Percentiles rank a stretch among this genome's conserved stretches.
phyloP scores from a whole-genome alignment of 1,284 basidiomycete species.

The Boletus semigastroideus region DNA sequence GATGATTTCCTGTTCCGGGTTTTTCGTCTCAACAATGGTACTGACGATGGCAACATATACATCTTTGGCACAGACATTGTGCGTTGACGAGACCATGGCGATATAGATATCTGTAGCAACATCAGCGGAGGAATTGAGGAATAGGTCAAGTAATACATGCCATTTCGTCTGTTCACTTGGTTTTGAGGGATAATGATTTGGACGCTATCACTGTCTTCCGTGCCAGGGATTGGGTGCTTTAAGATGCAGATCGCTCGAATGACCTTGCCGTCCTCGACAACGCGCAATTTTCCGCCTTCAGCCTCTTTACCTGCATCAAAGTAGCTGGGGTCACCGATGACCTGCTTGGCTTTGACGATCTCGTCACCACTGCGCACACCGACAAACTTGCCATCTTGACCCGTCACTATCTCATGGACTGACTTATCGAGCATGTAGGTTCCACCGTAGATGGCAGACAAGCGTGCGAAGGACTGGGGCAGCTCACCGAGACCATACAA shows the following conservation, averaged over 20 bases:
- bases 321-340: slow-evolving; percentile 98
- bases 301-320: slow-evolving; percentile 73
- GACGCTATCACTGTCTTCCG: slow-evolving; percentile 91
- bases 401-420: slow-evolving; percentile 90
- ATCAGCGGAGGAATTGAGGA: slow-evolving; percentile 4
- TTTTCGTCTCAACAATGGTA: slow-evolving; percentile 95
- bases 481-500: slow-evolving; percentile 98
- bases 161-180: slow-evolving; percentile 93
- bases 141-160: slow-evolving; percentile 45
- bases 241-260: slow-evolving; percentile 97
- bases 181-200: slow-evolving; percentile 99
- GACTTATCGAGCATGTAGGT: slow-evolving; percentile 99
- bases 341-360: slow-evolving; percentile 96
- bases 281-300: slow-evolving; percentile 79
- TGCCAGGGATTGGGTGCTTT: slow-evolving; percentile 98
- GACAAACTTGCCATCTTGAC: slow-evolving; percentile 84
- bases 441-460: slow-evolving; percentile 98
- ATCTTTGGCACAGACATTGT: slow-evolving; percentile 96
- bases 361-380: slow-evolving; percentile 91
- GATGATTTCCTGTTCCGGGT: slow-evolving; percentile 89
- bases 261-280: slow-evolving; percentile 93
- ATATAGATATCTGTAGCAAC: slow-evolving; percentile 89
- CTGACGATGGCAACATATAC: slow-evolving; percentile 97
- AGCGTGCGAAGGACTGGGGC: slow-evolving; percentile 96
- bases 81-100: slow-evolving; percentile 93